phyloP scores from a whole-genome alignment of 2,329 filamentous ascomycete genomes.

The Plectosphaerella sp. region DNA sequence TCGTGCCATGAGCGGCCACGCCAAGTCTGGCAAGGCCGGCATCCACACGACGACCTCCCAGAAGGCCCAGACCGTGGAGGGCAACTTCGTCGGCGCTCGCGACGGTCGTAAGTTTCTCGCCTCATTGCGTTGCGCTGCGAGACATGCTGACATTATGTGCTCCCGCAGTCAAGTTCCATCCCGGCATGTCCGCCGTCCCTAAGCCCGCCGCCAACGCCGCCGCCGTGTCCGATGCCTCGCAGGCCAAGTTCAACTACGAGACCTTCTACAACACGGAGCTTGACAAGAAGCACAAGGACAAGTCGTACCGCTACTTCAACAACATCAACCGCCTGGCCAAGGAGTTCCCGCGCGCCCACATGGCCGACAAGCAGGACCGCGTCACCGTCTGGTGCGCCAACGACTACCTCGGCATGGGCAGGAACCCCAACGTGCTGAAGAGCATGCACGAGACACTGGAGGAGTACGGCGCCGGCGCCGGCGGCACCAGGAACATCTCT shows the following conservation, averaged over 20 bases:
- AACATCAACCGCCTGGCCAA: conserved; percentile 98
- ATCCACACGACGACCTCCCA: conserved; percentile 77
- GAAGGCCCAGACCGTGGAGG: conserved; percentile 73
- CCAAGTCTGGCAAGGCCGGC: conserved; percentile 57
- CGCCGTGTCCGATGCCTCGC: conserved; percentile 9
- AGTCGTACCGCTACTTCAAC: conserved; percentile 99
- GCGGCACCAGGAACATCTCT: conserved; percentile 95
- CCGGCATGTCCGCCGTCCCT: conserved; percentile 17
- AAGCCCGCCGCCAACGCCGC: conserved; percentile 16
- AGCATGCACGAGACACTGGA: conserved; percentile 94
- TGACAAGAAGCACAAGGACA: conserved; percentile 99
- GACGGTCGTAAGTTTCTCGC: conserved; percentile 42
- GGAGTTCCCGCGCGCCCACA: conserved; percentile 93
- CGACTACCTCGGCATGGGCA: conserved; percentile 97
- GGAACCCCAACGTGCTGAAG: conserved; percentile 80
- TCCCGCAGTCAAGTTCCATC: conserved; percentile 27
- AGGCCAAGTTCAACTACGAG: conserved; percentile 81
- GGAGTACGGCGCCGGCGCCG: conserved; percentile 89
- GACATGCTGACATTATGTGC: conserved; percentile 13
- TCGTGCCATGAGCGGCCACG: conserved; percentile 45
- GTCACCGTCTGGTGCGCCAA: conserved; percentile 99
- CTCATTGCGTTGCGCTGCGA: not conserved
- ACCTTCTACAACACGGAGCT: conserved; percentile 82
- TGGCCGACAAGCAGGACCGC: conserved; percentile 73
- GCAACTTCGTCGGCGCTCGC: conserved; percentile 38